A percentile compares a stretch with the other conserved stretches of the same genome.
Conservation (phyloP, 306 rosid genomes). For the Cercis canadensis region DNA sequence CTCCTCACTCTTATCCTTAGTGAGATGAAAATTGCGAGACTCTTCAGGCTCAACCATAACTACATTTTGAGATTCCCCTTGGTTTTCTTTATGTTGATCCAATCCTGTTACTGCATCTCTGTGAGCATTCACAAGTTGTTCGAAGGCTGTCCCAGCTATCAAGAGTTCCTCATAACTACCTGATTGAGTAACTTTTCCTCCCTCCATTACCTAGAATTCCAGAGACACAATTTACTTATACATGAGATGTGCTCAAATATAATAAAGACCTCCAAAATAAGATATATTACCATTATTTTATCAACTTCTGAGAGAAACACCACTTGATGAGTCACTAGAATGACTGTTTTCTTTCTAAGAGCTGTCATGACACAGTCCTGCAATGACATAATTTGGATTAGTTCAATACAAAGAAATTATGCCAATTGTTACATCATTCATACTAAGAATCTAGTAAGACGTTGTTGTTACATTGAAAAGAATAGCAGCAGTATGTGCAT, state of each 20-base stretch:
- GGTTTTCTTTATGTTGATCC: too few species aligned
- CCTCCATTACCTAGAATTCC: too few species aligned
- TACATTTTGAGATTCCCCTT: too few species aligned
- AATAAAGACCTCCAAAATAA: neutral
- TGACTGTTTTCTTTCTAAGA: slow-evolving; percentile 54
- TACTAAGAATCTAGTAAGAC: neutral
- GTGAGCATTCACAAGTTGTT: too few species aligned
- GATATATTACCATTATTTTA: slow-evolving; percentile 49
- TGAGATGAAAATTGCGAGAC: too few species aligned
- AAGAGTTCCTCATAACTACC: too few species aligned
- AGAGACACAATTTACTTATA: too few species aligned
- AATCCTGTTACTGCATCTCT: too few species aligned
- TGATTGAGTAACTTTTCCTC: too few species aligned
- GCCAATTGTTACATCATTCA: neutral
- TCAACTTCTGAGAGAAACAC: slow-evolving; percentile 65
- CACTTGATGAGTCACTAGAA: slow-evolving; percentile 75
- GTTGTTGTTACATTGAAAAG: slow-evolving; percentile 52
- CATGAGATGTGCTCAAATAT: neutral
- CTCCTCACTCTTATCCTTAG: too few species aligned
- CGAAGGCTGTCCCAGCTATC: too few species aligned
- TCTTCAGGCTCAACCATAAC: too few species aligned
- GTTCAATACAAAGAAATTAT: neutral
- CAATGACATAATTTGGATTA: slow-evolving; percentile 11
- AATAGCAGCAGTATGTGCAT: slow-evolving; percentile 62
- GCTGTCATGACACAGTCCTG: slow-evolving; percentile 68